phyloP scores from a whole-genome alignment of 305 asterid species.

The Fraxinus dipetala region DNA sequence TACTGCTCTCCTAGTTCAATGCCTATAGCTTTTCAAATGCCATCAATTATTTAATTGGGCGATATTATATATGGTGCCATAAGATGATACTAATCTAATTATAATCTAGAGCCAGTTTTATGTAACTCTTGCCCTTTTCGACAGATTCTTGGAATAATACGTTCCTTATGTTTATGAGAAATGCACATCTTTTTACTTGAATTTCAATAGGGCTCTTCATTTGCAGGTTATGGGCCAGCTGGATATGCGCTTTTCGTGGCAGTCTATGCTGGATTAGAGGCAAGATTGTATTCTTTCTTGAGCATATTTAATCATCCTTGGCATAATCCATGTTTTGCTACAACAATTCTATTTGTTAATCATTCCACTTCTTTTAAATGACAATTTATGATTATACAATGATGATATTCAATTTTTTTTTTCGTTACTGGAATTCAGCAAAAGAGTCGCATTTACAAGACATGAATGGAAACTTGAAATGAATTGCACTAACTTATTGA shows the following conservation, averaged over 20 bases:
- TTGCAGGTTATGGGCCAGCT: slow-evolving; percentile 83
- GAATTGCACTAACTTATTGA: background rate
- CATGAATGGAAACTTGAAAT: slow-evolving; percentile 7
- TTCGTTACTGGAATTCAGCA: background rate
- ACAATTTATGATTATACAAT: slow-evolving; percentile 6
- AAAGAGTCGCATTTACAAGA: background rate
- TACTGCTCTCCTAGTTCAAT: background rate
- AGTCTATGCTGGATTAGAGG: slow-evolving; percentile 92
- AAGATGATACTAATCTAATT: background rate
- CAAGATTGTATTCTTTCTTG: slow-evolving; percentile 35
- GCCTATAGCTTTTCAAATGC: background rate
- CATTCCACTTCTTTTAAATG: background rate
- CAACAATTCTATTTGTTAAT: slow-evolving; percentile 1
- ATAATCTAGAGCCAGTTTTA: background rate
- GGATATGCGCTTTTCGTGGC: slow-evolving; percentile 91
- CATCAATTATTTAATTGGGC: background rate
- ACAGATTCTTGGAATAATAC: background rate
- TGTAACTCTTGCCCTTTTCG: background rate
- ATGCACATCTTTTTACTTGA: slow-evolving; percentile 20
- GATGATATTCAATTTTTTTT: background rate
- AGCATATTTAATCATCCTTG: slow-evolving; percentile 15
- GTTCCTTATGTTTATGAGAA: background rate
- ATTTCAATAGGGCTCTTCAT: slow-evolving; percentile 15
- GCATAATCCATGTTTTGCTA: slow-evolving; percentile 5
- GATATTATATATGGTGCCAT: background rate